Evolutionary conservation across 768 basidiomycete species (phyloP).

Genomic region (Lactifluus hygrophoroides): DNA sequence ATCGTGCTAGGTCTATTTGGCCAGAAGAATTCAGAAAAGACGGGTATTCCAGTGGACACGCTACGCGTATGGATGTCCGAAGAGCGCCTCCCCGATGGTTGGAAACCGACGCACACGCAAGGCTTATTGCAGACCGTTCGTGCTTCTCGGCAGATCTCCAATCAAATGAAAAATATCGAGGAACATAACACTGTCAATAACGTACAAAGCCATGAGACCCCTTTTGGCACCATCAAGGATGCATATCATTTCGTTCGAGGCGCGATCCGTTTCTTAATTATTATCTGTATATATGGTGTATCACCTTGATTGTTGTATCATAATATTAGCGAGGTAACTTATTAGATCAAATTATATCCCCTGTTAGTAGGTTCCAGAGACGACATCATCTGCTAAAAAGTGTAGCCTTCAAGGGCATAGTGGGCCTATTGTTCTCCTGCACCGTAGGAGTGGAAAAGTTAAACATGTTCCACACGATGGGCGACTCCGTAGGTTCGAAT

Average conservation of each 20-base stretch:
- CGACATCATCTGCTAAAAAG: neutral
- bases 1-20: constrained; percentile 31
- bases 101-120: constrained; percentile 27
- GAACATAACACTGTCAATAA: neutral
- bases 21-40: neutral
- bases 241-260: neutral
- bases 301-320: neutral
- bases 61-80: constrained; percentile 43
- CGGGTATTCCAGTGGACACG: constrained; percentile 6
- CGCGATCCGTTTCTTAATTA: neutral
- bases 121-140: constrained; percentile 5
- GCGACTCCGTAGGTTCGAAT: constrained; percentile 23
- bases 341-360: too few species aligned
- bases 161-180: neutral
- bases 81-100: constrained; percentile 50
- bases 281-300: neutral
- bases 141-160: neutral
- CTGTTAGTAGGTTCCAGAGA: neutral
- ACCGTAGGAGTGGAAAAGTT: constrained; percentile 26
- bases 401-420: constrained; percentile 24
- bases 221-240: neutral
- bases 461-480: constrained; percentile 27
- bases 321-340: neutral
- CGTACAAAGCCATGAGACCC: neutral
- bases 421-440: constrained; percentile 18